These are phyloP conservation scores for Rhodotorula sphaerocarpa DNA, from an alignment of 768 basidiomycete species.

Conservation along the genomic window DNA sequence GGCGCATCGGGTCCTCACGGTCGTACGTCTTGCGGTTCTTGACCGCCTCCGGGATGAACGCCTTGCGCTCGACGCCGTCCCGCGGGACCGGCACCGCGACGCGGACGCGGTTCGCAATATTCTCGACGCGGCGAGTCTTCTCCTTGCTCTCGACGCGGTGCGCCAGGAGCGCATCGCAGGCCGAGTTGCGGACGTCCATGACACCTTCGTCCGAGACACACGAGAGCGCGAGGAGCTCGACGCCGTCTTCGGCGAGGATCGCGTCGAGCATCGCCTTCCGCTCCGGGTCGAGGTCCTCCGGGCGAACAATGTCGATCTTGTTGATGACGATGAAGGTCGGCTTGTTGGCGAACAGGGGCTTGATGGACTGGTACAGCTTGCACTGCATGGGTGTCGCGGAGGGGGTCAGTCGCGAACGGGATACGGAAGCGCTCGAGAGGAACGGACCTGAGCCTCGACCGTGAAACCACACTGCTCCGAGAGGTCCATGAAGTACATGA, in stretches of 20 bases:
- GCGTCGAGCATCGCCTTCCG: constrained; percentile 73
- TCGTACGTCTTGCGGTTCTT: constrained; percentile 73
- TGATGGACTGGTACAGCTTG: constrained; percentile 98
- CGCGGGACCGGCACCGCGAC: constrained; percentile 83
- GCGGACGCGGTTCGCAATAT: constrained; percentile 88
- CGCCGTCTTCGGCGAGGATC: constrained; percentile 66
- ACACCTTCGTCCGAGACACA: constrained; percentile 96
- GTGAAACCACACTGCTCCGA: constrained; percentile 97
- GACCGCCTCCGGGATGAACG: constrained; percentile 81
- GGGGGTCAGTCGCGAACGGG: constrained; percentile 5
- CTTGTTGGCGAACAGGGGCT: constrained; percentile 89
- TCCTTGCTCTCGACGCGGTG: constrained; percentile 90
- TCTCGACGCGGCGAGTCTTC: constrained; percentile 85
- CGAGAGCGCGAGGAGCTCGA: constrained; percentile 73
- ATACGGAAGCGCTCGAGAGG: not conserved
- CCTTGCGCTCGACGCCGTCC: constrained; percentile 76
- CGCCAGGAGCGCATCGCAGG: constrained; percentile 89
- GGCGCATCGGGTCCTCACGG: constrained; percentile 71
- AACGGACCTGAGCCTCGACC: constrained; percentile 80
- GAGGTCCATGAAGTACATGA: constrained; percentile 98
- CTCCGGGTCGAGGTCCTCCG: constrained; percentile 71
- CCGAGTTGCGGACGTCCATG: constrained; percentile 88
- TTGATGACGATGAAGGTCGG: constrained; percentile 87
- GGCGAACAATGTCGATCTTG: constrained; percentile 88
- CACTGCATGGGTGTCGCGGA: constrained; percentile 51